These are phyloP conservation scores for Annulohypoxylon truncatum DNA, from an alignment of 2,329 filamentous ascomycete species.

Conservation along the genomic window DNA sequence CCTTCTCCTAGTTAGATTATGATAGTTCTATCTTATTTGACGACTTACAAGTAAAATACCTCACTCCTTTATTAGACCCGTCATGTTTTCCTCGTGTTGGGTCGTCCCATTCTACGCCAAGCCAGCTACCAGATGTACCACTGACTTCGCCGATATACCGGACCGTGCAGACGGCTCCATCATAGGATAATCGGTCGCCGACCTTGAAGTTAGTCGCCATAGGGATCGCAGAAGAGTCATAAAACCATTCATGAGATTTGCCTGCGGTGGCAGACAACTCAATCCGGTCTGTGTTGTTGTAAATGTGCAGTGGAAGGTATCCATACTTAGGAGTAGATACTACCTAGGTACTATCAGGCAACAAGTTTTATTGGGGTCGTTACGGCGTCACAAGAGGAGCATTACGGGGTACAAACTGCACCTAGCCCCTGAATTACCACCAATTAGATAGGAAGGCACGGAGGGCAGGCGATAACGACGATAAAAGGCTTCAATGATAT, in stretches of 20 bases:
- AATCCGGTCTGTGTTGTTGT: neutral
- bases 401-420: slow-evolving; percentile 3
- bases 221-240: slow-evolving; percentile 2
- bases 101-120: slow-evolving; percentile 98
- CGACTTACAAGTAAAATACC: slow-evolving; percentile 83
- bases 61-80: slow-evolving; percentile 80
- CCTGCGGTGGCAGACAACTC: neutral
- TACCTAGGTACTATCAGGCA: slow-evolving; percentile 26
- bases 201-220: slow-evolving; percentile 60
- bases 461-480: neutral
- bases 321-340: no score
- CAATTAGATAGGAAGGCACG: neutral
- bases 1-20: slow-evolving; percentile 52
- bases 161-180: slow-evolving; percentile 82
- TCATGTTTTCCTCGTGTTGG: slow-evolving; percentile 87
- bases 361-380: slow-evolving; percentile 27
- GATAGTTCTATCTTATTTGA: neutral
- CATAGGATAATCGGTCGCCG: slow-evolving; percentile 84
- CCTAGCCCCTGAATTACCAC: slow-evolving; percentile 9
- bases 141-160: slow-evolving; percentile 82
- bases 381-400: slow-evolving; percentile 37
- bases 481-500: neutral
- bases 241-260: slow-evolving; percentile 3
- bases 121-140: slow-evolving; percentile 82
- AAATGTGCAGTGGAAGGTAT: neutral